A percentile compares a stretch with the other conserved stretches of the same genome.
Evolutionary conservation across 441 rosid genomes (phyloP).

Genomic region (Corymbia calophylla): DNA sequence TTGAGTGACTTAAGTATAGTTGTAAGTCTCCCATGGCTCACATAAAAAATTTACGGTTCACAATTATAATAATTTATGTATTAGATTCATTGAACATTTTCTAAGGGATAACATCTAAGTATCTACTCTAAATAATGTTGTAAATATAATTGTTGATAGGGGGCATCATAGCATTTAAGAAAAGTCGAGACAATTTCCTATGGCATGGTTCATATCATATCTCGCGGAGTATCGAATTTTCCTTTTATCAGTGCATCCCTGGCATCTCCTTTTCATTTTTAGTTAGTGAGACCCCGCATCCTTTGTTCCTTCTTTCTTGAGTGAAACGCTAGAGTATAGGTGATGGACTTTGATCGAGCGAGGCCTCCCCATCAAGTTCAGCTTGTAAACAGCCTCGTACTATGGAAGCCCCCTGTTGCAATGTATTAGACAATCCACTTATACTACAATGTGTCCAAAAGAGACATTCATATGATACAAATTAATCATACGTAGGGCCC

Average conservation of each 20-base stretch:
- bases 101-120: neutral
- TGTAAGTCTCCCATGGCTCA: neutral
- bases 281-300: too few relatives aligned
- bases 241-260: too few relatives aligned
- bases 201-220: neutral
- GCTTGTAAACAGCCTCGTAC: too few relatives aligned
- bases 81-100: neutral
- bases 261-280: too few relatives aligned
- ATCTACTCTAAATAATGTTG: neutral
- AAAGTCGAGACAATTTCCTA: neutral
- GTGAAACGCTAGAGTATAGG: too few relatives aligned
- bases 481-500: neutral
- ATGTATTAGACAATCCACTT: too few relatives aligned
- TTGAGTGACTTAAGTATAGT: too few relatives aligned
- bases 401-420: too few relatives aligned
- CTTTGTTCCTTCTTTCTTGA: too few relatives aligned
- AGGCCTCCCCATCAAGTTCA: too few relatives aligned
- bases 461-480: neutral
- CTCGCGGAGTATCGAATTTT: neutral
- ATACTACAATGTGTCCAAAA: neutral
- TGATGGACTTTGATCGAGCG: too few relatives aligned
- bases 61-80: too few relatives aligned
- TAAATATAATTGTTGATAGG: neutral
- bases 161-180: neutral
- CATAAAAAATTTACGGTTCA: neutral